Percentiles rank a stretch among this genome's conserved stretches.
These are phyloP conservation scores for Scheffersomyces amazonensis DNA, from an alignment of 805 yeast species.

Conservation along the genomic window DNA sequence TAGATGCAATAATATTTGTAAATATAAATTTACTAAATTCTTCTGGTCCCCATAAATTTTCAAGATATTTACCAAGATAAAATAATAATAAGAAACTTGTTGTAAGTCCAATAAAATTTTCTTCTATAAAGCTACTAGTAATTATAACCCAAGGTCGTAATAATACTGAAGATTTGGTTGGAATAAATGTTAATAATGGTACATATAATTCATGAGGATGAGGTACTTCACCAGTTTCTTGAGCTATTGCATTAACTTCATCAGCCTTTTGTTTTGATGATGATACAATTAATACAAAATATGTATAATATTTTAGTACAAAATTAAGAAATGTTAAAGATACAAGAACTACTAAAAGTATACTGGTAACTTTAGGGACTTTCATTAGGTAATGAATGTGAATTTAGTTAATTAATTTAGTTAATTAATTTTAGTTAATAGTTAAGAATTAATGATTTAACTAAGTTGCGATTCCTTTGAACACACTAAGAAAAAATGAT, in stretches of 20 bases:
- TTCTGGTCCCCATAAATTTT: slow-evolving; percentile 59
- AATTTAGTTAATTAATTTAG: too few species aligned
- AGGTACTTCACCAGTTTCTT: slow-evolving; percentile 36
- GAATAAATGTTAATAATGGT: slow-evolving; percentile 49
- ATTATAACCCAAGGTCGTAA: slow-evolving; percentile 50
- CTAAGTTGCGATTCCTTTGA: too few species aligned
- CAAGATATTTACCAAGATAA: slow-evolving; percentile 63
- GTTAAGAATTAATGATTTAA: too few species aligned
- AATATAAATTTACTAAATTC: slow-evolving; percentile 50
- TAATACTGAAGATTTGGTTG: slow-evolving; percentile 37
- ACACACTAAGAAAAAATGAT: too few species aligned
- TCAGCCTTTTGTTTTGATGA: slow-evolving; percentile 21
- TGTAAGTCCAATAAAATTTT: slow-evolving; percentile 35
- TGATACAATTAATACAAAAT: slow-evolving; percentile 31
- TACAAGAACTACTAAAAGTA: slow-evolving; percentile 29
- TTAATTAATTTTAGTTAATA: too few species aligned
- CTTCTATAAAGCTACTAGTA: slow-evolving; percentile 47
- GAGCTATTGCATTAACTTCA: slow-evolving; percentile 21
- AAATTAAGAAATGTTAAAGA: slow-evolving; percentile 31
- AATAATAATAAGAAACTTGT: slow-evolving; percentile 36
- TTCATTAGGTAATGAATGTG: too few species aligned
- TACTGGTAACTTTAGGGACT: slow-evolving; percentile 31
- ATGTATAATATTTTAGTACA: slow-evolving; percentile 34
- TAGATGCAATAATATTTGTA: slow-evolving; percentile 34
- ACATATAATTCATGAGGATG: slow-evolving; percentile 47